A percentile compares a stretch with the other conserved stretches of the same genome.
Conservation (phyloP, 176 grass and related monocot genomes). For the Raddia distichophylla region DNA sequence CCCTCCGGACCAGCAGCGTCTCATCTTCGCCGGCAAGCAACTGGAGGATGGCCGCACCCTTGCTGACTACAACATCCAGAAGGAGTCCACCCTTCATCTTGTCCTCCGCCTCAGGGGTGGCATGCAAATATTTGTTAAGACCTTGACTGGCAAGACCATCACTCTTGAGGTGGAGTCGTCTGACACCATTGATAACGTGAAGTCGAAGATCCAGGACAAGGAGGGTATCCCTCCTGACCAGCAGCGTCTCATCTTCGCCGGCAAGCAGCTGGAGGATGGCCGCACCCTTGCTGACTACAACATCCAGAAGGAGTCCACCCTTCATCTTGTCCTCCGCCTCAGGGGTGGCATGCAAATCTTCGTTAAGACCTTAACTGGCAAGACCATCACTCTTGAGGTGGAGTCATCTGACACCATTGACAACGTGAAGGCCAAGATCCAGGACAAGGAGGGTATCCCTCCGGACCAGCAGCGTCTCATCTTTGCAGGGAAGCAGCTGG, state of each 20-base stretch:
- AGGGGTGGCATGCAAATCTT: too few species aligned
- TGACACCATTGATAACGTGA: too few species aligned
- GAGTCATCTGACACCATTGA: too few species aligned
- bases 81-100: slow-evolving; percentile 63
- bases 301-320: slow-evolving; percentile 73
- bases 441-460: slow-evolving; percentile 74
- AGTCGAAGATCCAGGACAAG: slow-evolving; percentile 54
- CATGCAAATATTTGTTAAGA: slow-evolving; percentile 23
- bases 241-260: slow-evolving; percentile 54
- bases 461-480: slow-evolving; percentile 69
- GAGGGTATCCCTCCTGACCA: slow-evolving; percentile 73
- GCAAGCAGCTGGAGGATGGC: slow-evolving; percentile 70
- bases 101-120: slow-evolving; percentile 49
- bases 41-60: slow-evolving; percentile 68
- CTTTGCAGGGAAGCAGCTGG: slow-evolving; percentile 75
- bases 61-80: slow-evolving; percentile 74
- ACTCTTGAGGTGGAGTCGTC: too few species aligned
- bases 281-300: slow-evolving; percentile 61
- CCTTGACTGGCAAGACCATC: too few species aligned
- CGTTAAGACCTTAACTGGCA: too few species aligned
- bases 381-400: too few species aligned
- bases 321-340: background rate
- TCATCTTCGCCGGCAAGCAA: slow-evolving; percentile 66
- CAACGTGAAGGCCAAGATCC: slow-evolving; percentile 45
- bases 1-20: slow-evolving; percentile 66